phyloP scores from a whole-genome alignment of 1,139 yeast species.

The Yamadazyma dushanensis region DNA sequence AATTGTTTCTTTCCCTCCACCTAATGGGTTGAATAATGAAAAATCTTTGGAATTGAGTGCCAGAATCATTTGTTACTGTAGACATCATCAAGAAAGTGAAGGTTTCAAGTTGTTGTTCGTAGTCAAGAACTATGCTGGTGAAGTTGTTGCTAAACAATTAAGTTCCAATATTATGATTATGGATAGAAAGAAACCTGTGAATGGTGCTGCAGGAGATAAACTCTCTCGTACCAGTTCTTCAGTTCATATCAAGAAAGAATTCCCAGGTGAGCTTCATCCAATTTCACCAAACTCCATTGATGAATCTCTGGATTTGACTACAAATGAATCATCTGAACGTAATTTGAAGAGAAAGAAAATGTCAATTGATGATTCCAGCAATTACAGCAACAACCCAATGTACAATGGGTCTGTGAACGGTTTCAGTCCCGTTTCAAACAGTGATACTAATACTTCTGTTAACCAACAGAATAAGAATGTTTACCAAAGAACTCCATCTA shows the following conservation, averaged over 20 bases:
- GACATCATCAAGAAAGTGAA: conserved; percentile 83
- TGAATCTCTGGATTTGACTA: conserved; percentile 63
- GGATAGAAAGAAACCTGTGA: conserved; percentile 71
- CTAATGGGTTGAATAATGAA: conserved; percentile 42
- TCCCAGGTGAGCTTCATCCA: conserved; percentile 26
- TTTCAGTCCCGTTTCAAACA: conserved; percentile 45
- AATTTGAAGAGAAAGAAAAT: conserved; percentile 44
- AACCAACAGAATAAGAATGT: conserved; percentile 10
- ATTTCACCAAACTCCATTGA: conserved; percentile 66
- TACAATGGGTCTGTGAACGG: conserved; percentile 44
- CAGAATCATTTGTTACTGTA: conserved; percentile 90
- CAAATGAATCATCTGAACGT: conserved; percentile 41
- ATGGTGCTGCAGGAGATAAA: conserved; percentile 7
- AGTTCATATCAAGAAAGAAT: conserved; percentile 12
- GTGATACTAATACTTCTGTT: conserved; percentile 32
- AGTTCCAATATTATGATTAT: conserved; percentile 82
- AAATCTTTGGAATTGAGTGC: conserved; percentile 73
- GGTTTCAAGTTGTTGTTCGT: conserved; percentile 80
- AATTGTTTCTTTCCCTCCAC: conserved; percentile 72
- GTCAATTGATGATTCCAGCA: conserved; percentile 45
- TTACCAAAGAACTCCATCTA: conserved; percentile 13
- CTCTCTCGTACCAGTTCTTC: conserved; percentile 4
- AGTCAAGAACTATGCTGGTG: conserved; percentile 57
- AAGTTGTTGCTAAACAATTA: conserved; percentile 68
- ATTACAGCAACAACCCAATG: conserved; percentile 42